phyloP scores from a whole-genome alignment of 2,329 filamentous ascomycete genomes.

The Penicillium sp. region DNA sequence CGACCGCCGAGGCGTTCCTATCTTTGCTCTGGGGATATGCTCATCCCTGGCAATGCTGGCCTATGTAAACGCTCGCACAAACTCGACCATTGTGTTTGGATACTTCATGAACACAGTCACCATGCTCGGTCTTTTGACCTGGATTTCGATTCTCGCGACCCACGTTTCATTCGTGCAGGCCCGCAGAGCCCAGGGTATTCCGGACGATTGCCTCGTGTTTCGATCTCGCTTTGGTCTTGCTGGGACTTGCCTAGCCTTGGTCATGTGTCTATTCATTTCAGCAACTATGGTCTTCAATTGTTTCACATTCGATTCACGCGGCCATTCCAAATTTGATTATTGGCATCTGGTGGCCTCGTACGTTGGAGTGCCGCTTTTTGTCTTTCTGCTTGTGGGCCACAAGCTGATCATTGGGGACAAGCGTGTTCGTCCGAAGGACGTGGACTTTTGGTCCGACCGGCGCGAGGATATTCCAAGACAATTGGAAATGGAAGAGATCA shows the following conservation, averaged over 20 bases:
- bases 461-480: neutral
- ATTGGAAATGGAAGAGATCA: too few species aligned
- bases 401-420: conserved; percentile 57
- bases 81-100: conserved; percentile 56
- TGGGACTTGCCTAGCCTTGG: conserved; percentile 65
- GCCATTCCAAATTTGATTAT: conserved; percentile 59
- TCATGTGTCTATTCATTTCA: conserved; percentile 68
- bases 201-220: conserved; percentile 58
- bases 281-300: conserved; percentile 77
- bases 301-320: conserved; percentile 53
- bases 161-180: conserved; percentile 65
- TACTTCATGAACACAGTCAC: conserved; percentile 66
- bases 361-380: conserved; percentile 69
- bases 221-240: conserved; percentile 66
- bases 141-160: conserved; percentile 65
- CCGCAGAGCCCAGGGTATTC: conserved; percentile 58
- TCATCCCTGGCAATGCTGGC: conserved; percentile 62
- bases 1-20: conserved; percentile 66
- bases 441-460: conserved; percentile 59
- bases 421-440: conserved; percentile 55
- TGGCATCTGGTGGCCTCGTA: conserved; percentile 74
- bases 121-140: conserved; percentile 63
- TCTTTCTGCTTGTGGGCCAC: conserved; percentile 65
- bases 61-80: conserved; percentile 60
- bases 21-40: conserved; percentile 62